Evolutionary conservation across 1,284 basidiomycete species (phyloP).

Genomic region (Papiliotrema terrestris): DNA sequence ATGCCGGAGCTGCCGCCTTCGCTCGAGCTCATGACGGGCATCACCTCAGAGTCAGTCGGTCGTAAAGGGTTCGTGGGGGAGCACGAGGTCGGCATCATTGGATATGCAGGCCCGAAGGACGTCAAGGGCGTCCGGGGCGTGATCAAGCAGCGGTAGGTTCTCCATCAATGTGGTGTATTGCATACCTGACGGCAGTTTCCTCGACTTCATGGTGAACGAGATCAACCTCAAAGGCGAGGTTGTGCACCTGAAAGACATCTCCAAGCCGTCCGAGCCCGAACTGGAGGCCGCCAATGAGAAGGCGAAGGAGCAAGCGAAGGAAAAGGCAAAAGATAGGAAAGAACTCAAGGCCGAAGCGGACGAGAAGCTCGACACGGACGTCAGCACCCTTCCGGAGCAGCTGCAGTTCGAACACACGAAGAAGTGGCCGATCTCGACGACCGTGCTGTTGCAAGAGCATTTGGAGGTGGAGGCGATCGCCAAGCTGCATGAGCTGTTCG

Average conservation of each 20-base stretch:
- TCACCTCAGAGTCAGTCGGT: slow-evolving; percentile 24
- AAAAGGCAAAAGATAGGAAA: slow-evolving; percentile 2
- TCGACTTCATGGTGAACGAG: slow-evolving; percentile 90
- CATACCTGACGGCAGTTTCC: slow-evolving; percentile 62
- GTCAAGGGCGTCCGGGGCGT: slow-evolving; percentile 72
- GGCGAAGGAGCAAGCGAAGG: slow-evolving; percentile 7
- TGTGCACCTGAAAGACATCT: slow-evolving; percentile 71
- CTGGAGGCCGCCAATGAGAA: slow-evolving; percentile 2
- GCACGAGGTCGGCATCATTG: slow-evolving; percentile 83
- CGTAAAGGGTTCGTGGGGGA: slow-evolving; percentile 58
- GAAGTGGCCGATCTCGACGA: slow-evolving; percentile 65
- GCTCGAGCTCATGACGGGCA: slow-evolving; percentile 32
- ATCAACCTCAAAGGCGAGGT: slow-evolving; percentile 74
- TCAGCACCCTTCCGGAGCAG: slow-evolving; percentile 14
- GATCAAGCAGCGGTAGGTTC: slow-evolving; percentile 84
- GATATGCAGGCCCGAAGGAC: slow-evolving; percentile 71
- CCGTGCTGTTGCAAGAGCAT: slow-evolving; percentile 58
- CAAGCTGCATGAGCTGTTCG: slow-evolving; percentile 66
- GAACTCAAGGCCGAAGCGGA: background rate
- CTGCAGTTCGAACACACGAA: slow-evolving; percentile 41
- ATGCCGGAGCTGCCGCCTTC: slow-evolving; percentile 36
- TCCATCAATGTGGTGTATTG: background rate
- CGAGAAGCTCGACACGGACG: background rate
- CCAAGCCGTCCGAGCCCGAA: slow-evolving; percentile 58
- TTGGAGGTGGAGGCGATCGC: slow-evolving; percentile 61